Percentiles rank a stretch among this genome's conserved stretches.
phyloP scores from a whole-genome alignment of 1,284 basidiomycete genomes.

The Retiboletus fuscus region DNA sequence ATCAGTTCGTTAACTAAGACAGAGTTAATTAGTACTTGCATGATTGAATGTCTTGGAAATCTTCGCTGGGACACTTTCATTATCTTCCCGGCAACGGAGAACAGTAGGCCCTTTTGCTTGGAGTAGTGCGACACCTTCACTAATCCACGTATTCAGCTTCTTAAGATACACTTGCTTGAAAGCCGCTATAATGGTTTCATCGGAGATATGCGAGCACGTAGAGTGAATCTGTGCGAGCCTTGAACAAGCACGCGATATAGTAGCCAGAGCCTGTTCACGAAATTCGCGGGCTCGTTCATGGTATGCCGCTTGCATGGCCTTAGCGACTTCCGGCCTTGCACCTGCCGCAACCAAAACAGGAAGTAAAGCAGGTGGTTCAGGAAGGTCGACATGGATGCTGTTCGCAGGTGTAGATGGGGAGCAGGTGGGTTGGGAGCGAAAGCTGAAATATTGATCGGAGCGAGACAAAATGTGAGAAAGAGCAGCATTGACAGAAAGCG shows the following conservation, averaged over 20 bases:
- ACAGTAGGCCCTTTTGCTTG: slow-evolving; percentile 4
- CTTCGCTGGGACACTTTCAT: neutral
- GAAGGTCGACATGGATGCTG: slow-evolving; percentile 6
- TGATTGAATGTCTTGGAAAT: neutral
- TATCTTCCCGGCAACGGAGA: slow-evolving; percentile 3
- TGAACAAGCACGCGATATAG: neutral
- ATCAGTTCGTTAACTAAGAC: neutral
- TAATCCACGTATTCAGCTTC: slow-evolving; percentile 13
- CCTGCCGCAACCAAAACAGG: slow-evolving; percentile 17
- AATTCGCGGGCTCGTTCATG: slow-evolving; percentile 13
- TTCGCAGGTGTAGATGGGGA: neutral
- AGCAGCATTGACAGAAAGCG: neutral
- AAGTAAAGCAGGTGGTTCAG: slow-evolving; percentile 17
- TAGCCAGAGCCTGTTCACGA: slow-evolving; percentile 12
- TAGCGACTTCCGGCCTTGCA: slow-evolving; percentile 17
- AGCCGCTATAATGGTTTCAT: slow-evolving; percentile 11
- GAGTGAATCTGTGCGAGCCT: slow-evolving; percentile 12
- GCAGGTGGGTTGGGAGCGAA: neutral
- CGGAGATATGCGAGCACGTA: neutral
- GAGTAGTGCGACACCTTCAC: slow-evolving; percentile 3
- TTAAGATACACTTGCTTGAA: slow-evolving; percentile 12
- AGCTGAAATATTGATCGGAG: slow-evolving; percentile 1
- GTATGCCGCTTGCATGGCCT: slow-evolving; percentile 14
- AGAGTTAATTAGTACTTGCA: neutral
- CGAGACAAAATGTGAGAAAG: neutral